Evolutionary conservation across 768 basidiomycete species (phyloP), one percentile per base, ranked within the genome.

Genomic region (Xerocomellus dryophilus): DNA sequence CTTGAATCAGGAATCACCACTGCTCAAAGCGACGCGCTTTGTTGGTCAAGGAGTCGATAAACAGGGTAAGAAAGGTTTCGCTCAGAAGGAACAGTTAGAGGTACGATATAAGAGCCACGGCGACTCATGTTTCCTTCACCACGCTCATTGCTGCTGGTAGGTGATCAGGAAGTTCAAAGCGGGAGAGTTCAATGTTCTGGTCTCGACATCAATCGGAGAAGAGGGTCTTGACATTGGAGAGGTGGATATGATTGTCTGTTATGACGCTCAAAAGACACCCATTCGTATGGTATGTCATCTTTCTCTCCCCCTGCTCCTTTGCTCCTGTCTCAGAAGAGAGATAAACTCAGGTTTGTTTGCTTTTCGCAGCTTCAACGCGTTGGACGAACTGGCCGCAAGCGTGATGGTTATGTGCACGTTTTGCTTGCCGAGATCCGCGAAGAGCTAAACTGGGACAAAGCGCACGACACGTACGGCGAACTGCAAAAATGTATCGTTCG

Each of bases 141-240:
- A 29, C 10, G 9, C 57, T 59, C 42, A 47, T 47, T 58, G 17
- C 32, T 35, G 15, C 11, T 11, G 53, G 3, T 59, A 98, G 94
- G 80, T 91, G 31, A 91, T 99, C 64, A 75, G 84, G 54, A 82
- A 83, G 58, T 98, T 99, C 76, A 94, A 94, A 67, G 74, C 73
- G 5, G 93, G 93, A 11, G 85, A 85, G 54, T 93, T 82, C 69
- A 99, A 99, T 61, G 85, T 97, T 35, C 75, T 99, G 11, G 96
- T 99, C 8, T 89, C 95, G 1, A 98, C 97, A 5, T 96, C 90
- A 4, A 93, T 99, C 50, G 97, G 97, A 20, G 97, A 99, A 72
- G 97, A 99, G 71, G 97, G 97, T 53, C 78, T 99, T 17, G 97
- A 99, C 69, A 99, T 99, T 51, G 97, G 97, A 31, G 95, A 97